These are phyloP conservation scores for Calonectria pteridis DNA, from an alignment of 2,329 filamentous ascomycete genomes.

Conservation along the genomic window DNA sequence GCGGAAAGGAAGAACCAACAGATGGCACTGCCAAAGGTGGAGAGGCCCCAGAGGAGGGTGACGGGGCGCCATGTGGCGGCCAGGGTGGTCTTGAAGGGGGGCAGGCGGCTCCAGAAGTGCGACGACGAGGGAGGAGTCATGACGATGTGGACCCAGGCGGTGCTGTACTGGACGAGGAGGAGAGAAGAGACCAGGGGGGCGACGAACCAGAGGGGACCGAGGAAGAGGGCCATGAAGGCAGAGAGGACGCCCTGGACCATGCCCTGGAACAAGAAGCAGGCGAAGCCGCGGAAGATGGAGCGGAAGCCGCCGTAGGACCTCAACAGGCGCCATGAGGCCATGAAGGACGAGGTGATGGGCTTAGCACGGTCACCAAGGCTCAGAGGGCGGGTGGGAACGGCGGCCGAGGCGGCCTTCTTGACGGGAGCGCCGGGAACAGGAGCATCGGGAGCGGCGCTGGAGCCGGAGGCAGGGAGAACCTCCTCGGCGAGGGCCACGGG, in stretches of 20 bases:
- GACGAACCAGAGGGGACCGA: constrained; percentile 59
- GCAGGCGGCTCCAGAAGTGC: constrained; percentile 77
- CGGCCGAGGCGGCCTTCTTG: constrained; percentile 48
- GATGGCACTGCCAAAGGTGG: constrained; percentile 62
- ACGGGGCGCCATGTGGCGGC: constrained; percentile 78
- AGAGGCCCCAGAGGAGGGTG: constrained; percentile 70
- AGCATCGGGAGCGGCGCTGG: constrained; percentile 49
- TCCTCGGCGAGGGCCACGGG: constrained; percentile 60
- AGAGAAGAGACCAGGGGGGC: constrained; percentile 62
- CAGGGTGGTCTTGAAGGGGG: constrained; percentile 72
- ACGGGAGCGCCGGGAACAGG: constrained; percentile 41
- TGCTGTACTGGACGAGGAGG: constrained; percentile 75
- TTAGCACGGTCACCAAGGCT: constrained; percentile 19
- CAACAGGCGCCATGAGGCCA: constrained; percentile 67
- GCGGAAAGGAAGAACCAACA: constrained; percentile 58
- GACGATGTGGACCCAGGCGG: constrained; percentile 88
- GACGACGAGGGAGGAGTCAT: constrained; percentile 77
- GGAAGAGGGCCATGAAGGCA: constrained; percentile 57
- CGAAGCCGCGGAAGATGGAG: constrained; percentile 78
- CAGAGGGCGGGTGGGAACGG: constrained; percentile 27
- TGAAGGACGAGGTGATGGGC: constrained; percentile 63
- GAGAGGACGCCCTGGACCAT: constrained; percentile 53
- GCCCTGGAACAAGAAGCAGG: constrained; percentile 58
- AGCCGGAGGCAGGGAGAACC: constrained; percentile 17
- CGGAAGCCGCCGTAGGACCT: constrained; percentile 72